These are phyloP conservation scores for Nakazawaea ishiwadae DNA, from an alignment of 805 yeast species.

Conservation along the genomic window DNA sequence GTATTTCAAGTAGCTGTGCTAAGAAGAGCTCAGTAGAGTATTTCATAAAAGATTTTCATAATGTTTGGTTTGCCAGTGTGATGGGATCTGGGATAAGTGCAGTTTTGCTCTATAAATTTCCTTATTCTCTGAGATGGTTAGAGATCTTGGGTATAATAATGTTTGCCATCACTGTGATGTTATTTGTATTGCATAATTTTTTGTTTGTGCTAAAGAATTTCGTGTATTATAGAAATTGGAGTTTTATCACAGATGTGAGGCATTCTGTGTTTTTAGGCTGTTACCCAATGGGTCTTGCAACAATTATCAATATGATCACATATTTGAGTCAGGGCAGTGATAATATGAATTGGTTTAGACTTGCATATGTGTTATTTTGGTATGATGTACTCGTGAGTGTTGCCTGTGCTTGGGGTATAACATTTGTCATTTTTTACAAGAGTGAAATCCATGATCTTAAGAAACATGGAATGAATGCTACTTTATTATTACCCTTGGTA, in stretches of 20 bases:
- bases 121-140: conserved; percentile 24
- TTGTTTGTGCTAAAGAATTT: conserved; percentile 6
- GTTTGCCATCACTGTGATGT: conserved; percentile 1
- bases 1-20: neutral
- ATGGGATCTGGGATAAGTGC: conserved; percentile 85
- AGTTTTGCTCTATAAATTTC: conserved; percentile 56
- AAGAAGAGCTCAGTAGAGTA: neutral
- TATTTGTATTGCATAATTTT: conserved; percentile 3
- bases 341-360: conserved; percentile 34
- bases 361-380: conserved; percentile 74
- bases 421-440: conserved; percentile 42
- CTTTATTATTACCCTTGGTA: conserved; percentile 71
- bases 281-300: conserved; percentile 73
- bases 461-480: conserved; percentile 38
- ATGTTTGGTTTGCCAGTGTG: conserved; percentile 64
- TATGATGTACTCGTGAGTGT: conserved; percentile 50
- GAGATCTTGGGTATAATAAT: conserved; percentile 3
- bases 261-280: conserved; percentile 71
- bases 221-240: conserved; percentile 6
- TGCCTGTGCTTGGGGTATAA: conserved; percentile 55
- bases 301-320: conserved; percentile 56
- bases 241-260: conserved; percentile 33
- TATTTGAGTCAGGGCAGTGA: conserved; percentile 32
- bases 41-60: conserved; percentile 30
- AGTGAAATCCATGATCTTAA: conserved; percentile 21